Evolutionary conservation across 1,284 basidiomycete species (phyloP).

Genomic region (Melanopsichium pennsylvanicum): DNA sequence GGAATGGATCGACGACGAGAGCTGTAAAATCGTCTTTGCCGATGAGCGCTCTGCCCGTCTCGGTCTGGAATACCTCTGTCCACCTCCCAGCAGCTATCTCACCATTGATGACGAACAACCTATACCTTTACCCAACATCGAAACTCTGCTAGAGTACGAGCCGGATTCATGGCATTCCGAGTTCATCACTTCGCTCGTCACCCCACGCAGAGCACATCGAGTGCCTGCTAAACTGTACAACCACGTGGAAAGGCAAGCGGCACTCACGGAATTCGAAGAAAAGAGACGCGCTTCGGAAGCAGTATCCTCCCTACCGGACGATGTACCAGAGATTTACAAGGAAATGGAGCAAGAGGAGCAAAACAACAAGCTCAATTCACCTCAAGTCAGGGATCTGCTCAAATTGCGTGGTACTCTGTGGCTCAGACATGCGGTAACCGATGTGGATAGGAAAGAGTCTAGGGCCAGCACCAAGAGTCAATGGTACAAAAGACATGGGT

Average conservation of each 20-base stretch:
- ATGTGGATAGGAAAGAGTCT: slow-evolving; percentile 55
- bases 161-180: slow-evolving; percentile 37
- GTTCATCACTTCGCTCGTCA: slow-evolving; percentile 40
- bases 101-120: slow-evolving; percentile 2
- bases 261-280: slow-evolving; percentile 11
- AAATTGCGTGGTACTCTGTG: slow-evolving; percentile 47
- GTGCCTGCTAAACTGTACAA: slow-evolving; percentile 57
- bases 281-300: not conserved
- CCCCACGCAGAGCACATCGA: slow-evolving; percentile 45
- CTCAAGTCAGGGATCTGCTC: slow-evolving; percentile 24
- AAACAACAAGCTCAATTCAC: slow-evolving; percentile 5
- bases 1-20: slow-evolving; percentile 63
- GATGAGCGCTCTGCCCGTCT: slow-evolving; percentile 45
- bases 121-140: slow-evolving; percentile 32
- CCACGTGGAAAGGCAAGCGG: slow-evolving; percentile 51
- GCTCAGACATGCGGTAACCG: slow-evolving; percentile 51
- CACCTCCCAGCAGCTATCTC: slow-evolving; percentile 5
- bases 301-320: slow-evolving; percentile 39
- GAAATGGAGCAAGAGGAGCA: slow-evolving; percentile 61
- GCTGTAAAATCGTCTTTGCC: slow-evolving; percentile 61
- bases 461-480: slow-evolving; percentile 45
- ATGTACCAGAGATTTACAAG: slow-evolving; percentile 61
- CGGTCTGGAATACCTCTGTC: slow-evolving; percentile 53
- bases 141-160: slow-evolving; percentile 24
- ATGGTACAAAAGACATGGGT: slow-evolving; percentile 63